phyloP scores from a whole-genome alignment of 1,284 basidiomycete genomes.

The Tylopilus sp. region DNA sequence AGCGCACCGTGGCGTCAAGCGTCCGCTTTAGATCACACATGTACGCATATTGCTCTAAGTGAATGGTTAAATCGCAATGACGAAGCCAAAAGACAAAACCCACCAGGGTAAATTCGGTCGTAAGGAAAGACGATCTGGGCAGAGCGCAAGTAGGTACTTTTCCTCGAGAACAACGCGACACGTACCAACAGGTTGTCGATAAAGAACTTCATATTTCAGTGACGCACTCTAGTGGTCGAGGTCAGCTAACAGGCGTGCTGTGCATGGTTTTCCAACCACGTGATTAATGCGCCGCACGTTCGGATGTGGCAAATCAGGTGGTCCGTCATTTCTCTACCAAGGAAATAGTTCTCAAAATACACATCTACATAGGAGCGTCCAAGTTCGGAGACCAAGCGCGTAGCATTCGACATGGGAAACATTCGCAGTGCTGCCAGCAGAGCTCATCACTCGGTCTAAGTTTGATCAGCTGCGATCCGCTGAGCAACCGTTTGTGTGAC shows the following conservation, averaged over 20 bases:
- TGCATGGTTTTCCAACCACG: constrained; percentile 9
- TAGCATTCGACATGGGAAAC: neutral
- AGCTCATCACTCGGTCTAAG: neutral
- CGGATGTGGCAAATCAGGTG: neutral
- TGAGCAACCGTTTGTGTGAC: constrained; percentile 26
- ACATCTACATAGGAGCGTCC: neutral
- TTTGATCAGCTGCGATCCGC: constrained; percentile 25
- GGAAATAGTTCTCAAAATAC: constrained; percentile 6
- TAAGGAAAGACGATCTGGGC: constrained; percentile 86
- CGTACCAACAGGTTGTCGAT: constrained; percentile 90
- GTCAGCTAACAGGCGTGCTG: too few species aligned
- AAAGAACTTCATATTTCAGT: constrained; percentile 87
- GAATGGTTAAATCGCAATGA: constrained; percentile 9
- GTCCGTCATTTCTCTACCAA: neutral
- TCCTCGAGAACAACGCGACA: constrained; percentile 13
- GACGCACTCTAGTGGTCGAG: too few species aligned
- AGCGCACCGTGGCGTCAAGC: constrained; percentile 78
- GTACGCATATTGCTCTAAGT: constrained; percentile 93
- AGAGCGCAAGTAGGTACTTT: constrained; percentile 6
- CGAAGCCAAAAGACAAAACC: constrained; percentile 13
- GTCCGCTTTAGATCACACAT: constrained; percentile 99
- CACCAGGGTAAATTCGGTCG: constrained; percentile 85
- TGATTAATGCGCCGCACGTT: constrained; percentile 4
- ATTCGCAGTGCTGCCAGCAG: neutral
- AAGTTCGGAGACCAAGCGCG: neutral